Evolutionary conservation across 2,329 filamentous ascomycete species (phyloP).

Genomic region (Bipolaris gigantea): DNA sequence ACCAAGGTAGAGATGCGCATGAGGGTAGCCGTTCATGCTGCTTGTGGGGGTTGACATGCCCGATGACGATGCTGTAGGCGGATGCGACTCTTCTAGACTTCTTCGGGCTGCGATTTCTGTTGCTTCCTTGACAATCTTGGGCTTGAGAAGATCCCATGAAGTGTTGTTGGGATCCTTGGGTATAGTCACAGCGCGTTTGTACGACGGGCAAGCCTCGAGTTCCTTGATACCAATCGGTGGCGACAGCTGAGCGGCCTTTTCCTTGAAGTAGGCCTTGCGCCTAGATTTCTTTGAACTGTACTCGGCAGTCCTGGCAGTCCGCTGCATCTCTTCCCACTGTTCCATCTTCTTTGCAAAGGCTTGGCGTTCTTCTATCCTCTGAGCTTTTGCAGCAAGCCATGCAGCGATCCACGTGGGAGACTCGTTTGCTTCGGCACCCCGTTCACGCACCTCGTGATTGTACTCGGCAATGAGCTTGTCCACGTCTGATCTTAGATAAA

Average conservation of each 20-base stretch:
- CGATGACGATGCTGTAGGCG: slow-evolving; percentile 20
- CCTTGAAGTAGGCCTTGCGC: slow-evolving; percentile 42
- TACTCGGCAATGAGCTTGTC: slow-evolving; percentile 33
- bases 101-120: slow-evolving; percentile 22
- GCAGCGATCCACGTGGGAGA: slow-evolving; percentile 26
- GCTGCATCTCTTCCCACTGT: slow-evolving; percentile 40
- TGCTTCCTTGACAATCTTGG: slow-evolving; percentile 42
- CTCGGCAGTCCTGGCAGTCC: slow-evolving; percentile 32
- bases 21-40: slow-evolving; percentile 17
- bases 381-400: slow-evolving; percentile 28
- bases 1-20: slow-evolving; percentile 15
- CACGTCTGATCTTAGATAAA: slow-evolving; percentile 38
- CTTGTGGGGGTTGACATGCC: slow-evolving; percentile 25
- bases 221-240: slow-evolving; percentile 42
- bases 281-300: slow-evolving; percentile 39
- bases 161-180: slow-evolving; percentile 44
- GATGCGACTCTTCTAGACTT: slow-evolving; percentile 11
- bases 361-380: slow-evolving; percentile 35
- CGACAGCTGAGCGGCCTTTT: slow-evolving; percentile 41
- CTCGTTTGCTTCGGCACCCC: slow-evolving; percentile 24
- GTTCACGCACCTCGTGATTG: slow-evolving; percentile 17
- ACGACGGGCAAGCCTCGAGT: slow-evolving; percentile 46
- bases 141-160: slow-evolving; percentile 42
- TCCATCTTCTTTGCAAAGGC: slow-evolving; percentile 44
- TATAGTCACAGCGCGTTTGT: slow-evolving; percentile 44